These are phyloP conservation scores for Rosellinia necatrix DNA, from an alignment of 2,329 filamentous ascomycete genomes.

Conservation along the genomic window DNA sequence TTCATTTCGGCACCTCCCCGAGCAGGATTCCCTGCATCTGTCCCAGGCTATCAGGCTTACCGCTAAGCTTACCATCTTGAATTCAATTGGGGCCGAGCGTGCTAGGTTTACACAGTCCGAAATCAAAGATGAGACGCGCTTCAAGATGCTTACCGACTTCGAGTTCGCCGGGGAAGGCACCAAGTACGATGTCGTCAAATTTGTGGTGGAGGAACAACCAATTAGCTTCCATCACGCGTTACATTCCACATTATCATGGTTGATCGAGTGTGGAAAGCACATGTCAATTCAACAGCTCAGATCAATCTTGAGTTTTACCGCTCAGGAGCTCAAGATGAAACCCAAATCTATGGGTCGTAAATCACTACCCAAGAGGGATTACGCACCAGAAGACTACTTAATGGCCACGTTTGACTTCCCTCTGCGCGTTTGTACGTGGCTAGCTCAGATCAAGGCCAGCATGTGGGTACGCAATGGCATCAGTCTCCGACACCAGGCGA, in stretches of 20 bases:
- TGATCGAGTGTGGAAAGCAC: slow-evolving; percentile 84
- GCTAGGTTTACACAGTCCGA: slow-evolving; percentile 84
- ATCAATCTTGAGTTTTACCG: slow-evolving; percentile 72
- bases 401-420: slow-evolving; percentile 92
- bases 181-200: slow-evolving; percentile 76
- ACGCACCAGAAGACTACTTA: slow-evolving; percentile 75
- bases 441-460: slow-evolving; percentile 96
- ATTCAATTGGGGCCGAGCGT: slow-evolving; percentile 87
- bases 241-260: slow-evolving; percentile 95
- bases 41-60: slow-evolving; percentile 72
- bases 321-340: slow-evolving; percentile 69
- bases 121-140: slow-evolving; percentile 82
- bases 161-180: slow-evolving; percentile 71
- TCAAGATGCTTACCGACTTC: slow-evolving; percentile 77
- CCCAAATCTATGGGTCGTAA: slow-evolving; percentile 66
- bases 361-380: slow-evolving; percentile 60
- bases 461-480: slow-evolving; percentile 99
- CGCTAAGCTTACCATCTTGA: slow-evolving; percentile 82
- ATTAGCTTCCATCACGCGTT: slow-evolving; percentile 98
- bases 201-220: slow-evolving; percentile 83
- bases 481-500: slow-evolving; percentile 91
- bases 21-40: slow-evolving; percentile 69
- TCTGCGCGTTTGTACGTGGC: slow-evolving; percentile 90
- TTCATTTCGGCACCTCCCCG: slow-evolving; percentile 73
- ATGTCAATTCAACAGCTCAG: slow-evolving; percentile 71